A percentile compares a stretch with the other conserved stretches of the same genome.
These are phyloP conservation scores for Colletotrichum falcatum DNA, from an alignment of 2,329 filamentous ascomycete genomes.

Conservation along the genomic window DNA sequence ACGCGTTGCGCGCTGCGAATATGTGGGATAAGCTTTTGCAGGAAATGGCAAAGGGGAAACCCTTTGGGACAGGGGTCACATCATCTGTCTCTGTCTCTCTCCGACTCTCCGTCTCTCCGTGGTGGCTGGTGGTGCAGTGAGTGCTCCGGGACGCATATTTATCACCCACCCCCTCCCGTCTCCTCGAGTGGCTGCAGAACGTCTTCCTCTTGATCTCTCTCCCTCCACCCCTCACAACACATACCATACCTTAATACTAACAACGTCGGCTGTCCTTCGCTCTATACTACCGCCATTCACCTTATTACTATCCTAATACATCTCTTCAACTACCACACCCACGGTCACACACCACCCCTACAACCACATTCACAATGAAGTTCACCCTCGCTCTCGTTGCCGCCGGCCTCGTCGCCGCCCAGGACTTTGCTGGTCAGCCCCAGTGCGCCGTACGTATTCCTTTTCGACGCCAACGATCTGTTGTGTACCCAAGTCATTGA, in stretches of 20 bases:
- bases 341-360: neutral
- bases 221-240: neutral
- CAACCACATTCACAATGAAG: slow-evolving; percentile 54
- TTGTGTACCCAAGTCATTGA: no score
- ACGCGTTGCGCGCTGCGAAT: slow-evolving; percentile 19
- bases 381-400: slow-evolving; percentile 49
- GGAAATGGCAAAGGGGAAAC: slow-evolving; percentile 11
- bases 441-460: slow-evolving; percentile 55
- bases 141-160: slow-evolving; percentile 25
- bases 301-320: slow-evolving; percentile 6
- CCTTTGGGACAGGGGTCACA: slow-evolving; percentile 31
- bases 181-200: neutral
- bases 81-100: neutral
- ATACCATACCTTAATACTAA: slow-evolving; percentile 8
- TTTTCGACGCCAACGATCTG: neutral
- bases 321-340: slow-evolving; percentile 16
- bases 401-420: slow-evolving; percentile 54
- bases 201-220: neutral
- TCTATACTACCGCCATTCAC: slow-evolving; percentile 9
- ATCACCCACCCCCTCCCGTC: slow-evolving; percentile 32
- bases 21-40: slow-evolving; percentile 37
- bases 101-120: neutral
- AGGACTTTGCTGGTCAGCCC: slow-evolving; percentile 52
- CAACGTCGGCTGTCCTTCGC: slow-evolving; percentile 16
- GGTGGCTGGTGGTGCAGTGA: slow-evolving; percentile 25